Percentiles rank a stretch among this genome's conserved stretches.
These are phyloP conservation scores for Hypoxylon lenormandii DNA, from an alignment of 495 filamentous ascomycete genomes.

Conservation along the genomic window DNA sequence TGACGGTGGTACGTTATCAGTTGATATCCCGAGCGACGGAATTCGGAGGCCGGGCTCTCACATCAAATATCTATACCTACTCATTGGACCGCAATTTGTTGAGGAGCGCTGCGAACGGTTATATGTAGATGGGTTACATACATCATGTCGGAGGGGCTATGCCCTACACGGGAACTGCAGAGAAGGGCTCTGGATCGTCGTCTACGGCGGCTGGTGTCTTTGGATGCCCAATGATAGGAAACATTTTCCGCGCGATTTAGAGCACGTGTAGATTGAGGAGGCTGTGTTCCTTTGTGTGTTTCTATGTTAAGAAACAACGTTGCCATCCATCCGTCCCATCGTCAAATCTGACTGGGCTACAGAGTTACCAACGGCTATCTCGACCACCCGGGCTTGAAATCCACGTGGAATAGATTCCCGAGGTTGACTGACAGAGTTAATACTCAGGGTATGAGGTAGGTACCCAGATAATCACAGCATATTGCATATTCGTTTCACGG, in stretches of 20 bases:
- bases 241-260: background rate
- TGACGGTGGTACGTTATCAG: slow-evolving; percentile 26
- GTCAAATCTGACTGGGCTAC: too few species aligned
- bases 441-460: too few species aligned
- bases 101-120: slow-evolving; percentile 5
- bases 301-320: too few species aligned
- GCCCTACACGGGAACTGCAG: slow-evolving; percentile 29
- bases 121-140: slow-evolving; percentile 23
- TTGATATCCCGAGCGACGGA: slow-evolving; percentile 2
- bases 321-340: too few species aligned
- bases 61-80: background rate
- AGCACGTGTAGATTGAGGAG: background rate
- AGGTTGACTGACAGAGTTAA: too few species aligned
- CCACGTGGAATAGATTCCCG: too few species aligned
- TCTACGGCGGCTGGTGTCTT: background rate
- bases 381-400: too few species aligned
- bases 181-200: slow-evolving; percentile 2
- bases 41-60: background rate
- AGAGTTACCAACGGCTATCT: too few species aligned
- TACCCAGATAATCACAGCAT: too few species aligned
- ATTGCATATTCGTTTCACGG: too few species aligned
- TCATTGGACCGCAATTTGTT: background rate
- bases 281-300: background rate
- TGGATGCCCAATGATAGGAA: background rate
- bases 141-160: slow-evolving; percentile 28